These are phyloP conservation scores for Fonsecaea nubica DNA, from an alignment of 2,329 filamentous ascomycete species.

Conservation along the genomic window DNA sequence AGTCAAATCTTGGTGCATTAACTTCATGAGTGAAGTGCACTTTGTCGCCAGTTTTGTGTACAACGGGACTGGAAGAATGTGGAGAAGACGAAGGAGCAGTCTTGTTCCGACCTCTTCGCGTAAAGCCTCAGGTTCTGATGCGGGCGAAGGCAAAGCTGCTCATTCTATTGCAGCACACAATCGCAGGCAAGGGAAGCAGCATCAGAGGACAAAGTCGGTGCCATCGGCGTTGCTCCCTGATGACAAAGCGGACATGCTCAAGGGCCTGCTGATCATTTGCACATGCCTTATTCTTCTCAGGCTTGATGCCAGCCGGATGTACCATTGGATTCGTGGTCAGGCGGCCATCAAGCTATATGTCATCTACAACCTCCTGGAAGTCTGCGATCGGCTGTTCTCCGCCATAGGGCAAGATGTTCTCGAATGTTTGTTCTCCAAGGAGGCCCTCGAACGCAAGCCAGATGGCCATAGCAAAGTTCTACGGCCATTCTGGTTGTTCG, in stretches of 20 bases:
- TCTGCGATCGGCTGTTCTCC: constrained; percentile 83
- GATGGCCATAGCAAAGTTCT: constrained; percentile 91
- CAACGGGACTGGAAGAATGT: constrained; percentile 78
- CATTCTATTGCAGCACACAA: constrained; percentile 13
- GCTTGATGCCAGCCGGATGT: constrained; percentile 96
- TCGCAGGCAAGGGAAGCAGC: constrained; percentile 44
- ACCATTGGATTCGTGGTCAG: constrained; percentile 94
- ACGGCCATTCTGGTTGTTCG: constrained; percentile 87
- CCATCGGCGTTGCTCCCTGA: constrained; percentile 84
- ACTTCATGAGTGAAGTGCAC: constrained; percentile 72
- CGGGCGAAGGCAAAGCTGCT: constrained; percentile 51
- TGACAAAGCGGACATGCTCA: constrained; percentile 93
- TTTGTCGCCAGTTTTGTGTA: constrained; percentile 80
- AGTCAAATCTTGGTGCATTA: constrained; percentile 76
- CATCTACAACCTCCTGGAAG: constrained; percentile 96
- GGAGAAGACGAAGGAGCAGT: constrained; percentile 57
- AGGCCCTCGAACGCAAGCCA: constrained; percentile 85
- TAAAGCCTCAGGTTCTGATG: constrained; percentile 20
- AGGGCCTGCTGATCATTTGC: constrained; percentile 83
- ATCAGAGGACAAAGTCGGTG: constrained; percentile 79
- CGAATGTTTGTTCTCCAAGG: constrained; percentile 91
- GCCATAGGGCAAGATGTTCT: constrained; percentile 95
- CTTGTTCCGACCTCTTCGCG: constrained; percentile 47
- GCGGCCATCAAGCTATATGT: constrained; percentile 98
- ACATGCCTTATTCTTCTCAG: constrained; percentile 86